Conservation (phyloP, 768 basidiomycete genomes). For the Xerocomus spinulosus region DNA sequence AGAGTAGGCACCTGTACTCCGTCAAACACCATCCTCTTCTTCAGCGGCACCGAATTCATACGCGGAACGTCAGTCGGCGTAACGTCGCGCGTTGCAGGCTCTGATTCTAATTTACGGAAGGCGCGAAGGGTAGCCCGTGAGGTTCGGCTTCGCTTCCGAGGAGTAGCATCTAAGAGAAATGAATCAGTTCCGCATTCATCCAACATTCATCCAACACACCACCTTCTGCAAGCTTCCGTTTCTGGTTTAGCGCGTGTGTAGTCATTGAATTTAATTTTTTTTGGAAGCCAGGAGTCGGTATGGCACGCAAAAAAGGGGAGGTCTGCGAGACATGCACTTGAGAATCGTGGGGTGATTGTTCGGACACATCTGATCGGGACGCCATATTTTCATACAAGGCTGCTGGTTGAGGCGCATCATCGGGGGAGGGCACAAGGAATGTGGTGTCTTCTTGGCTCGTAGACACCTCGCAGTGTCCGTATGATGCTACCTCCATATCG, state of each 20-base stretch:
- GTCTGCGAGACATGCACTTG: background rate
- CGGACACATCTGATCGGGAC: background rate
- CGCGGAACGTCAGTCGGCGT: slow-evolving; percentile 18
- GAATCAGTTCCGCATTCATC: slow-evolving; percentile 5
- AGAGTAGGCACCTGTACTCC: slow-evolving; percentile 28
- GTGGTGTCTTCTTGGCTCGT: slow-evolving; percentile 8
- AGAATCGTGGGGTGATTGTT: slow-evolving; percentile 1
- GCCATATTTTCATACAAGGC: slow-evolving; percentile 13
- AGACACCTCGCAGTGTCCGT: background rate
- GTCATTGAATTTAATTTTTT: background rate
- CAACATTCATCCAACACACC: slow-evolving; percentile 6
- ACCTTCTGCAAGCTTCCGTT: slow-evolving; percentile 9
- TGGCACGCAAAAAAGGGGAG: background rate
- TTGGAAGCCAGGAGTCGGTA: background rate
- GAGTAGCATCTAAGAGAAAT: slow-evolving; percentile 10
- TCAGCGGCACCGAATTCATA: slow-evolving; percentile 21
- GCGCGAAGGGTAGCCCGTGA: slow-evolving; percentile 9
- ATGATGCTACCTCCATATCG: background rate
- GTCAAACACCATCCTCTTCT: slow-evolving; percentile 26
- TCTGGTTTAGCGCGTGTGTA: background rate
- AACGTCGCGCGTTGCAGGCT: slow-evolving; percentile 24
- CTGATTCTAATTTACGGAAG: slow-evolving; percentile 24
- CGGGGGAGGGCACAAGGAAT: slow-evolving; percentile 5
- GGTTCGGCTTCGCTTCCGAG: slow-evolving; percentile 23
- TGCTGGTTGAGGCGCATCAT: slow-evolving; percentile 4